Conservation (phyloP, 176 grass and related monocot species). For the Musa acuminata region DNA sequence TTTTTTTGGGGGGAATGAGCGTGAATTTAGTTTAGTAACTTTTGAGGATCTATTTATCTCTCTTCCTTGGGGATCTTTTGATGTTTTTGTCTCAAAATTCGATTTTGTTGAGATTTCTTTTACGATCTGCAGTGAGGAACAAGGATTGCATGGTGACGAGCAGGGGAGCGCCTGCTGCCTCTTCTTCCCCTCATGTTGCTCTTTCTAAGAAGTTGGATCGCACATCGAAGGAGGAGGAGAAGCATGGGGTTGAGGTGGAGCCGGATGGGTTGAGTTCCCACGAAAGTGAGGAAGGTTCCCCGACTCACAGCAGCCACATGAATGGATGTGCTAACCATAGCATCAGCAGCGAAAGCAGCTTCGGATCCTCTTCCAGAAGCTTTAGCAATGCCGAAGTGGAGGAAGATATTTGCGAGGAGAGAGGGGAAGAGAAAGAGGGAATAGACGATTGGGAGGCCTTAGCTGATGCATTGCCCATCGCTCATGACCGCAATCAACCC, state of each 20-base stretch:
- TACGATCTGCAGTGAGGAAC: not conserved
- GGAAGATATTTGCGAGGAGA: slow-evolving; percentile 1
- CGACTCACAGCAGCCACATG: not conserved
- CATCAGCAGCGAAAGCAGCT: slow-evolving; percentile 57
- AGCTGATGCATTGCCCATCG: slow-evolving; percentile 49
- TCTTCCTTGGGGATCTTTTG: too few species aligned
- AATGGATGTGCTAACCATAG: slow-evolving; percentile 28
- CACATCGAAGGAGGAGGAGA: not conserved
- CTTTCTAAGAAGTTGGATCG: not conserved
- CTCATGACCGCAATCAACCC: slow-evolving; percentile 28
- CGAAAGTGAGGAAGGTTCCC: slow-evolving; percentile 13
- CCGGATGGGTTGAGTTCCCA: slow-evolving; percentile 15
- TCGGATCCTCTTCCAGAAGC: slow-evolving; percentile 58
- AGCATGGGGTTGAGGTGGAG: not conserved
- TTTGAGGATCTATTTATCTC: too few species aligned
- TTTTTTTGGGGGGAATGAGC: too few species aligned
- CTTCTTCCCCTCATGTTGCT: not conserved
- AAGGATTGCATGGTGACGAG: not conserved
- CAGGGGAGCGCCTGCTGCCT: not conserved
- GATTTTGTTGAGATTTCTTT: too few species aligned
- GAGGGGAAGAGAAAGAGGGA: slow-evolving; percentile 46
- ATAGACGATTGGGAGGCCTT: slow-evolving; percentile 89
- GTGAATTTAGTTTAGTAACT: too few species aligned
- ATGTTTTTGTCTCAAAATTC: too few species aligned
- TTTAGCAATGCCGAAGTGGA: slow-evolving; percentile 64